Evolutionary conservation across 2,329 filamentous ascomycete species (phyloP).

Genomic region (Phialophora chinensis): DNA sequence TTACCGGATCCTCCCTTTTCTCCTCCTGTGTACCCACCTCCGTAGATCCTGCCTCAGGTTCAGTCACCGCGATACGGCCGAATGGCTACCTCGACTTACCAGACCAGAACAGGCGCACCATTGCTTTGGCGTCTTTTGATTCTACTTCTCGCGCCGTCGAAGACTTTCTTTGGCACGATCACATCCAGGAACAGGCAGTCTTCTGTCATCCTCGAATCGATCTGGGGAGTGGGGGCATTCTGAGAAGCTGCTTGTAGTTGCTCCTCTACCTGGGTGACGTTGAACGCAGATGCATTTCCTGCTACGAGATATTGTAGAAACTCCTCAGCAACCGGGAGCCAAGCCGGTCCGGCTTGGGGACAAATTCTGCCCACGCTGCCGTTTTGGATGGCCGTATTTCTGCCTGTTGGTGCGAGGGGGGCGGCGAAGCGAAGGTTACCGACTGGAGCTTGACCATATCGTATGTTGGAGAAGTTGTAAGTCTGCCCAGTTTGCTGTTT

Average conservation of each 20-base stretch:
- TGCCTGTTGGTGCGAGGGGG: constrained; percentile 51
- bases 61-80: constrained; percentile 2
- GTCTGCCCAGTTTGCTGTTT: constrained; percentile 47
- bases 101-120: constrained; percentile 47
- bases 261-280: constrained; percentile 41
- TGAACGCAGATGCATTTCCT: constrained; percentile 40
- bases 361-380: constrained; percentile 54
- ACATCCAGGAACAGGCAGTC: constrained; percentile 50
- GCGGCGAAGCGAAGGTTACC: constrained; percentile 58
- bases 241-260: constrained; percentile 24
- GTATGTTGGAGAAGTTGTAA: constrained; percentile 64
- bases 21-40: constrained; percentile 54
- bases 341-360: constrained; percentile 54
- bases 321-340: constrained; percentile 46
- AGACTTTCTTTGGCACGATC: constrained; percentile 44
- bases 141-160: constrained; percentile 43
- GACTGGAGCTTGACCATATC: constrained; percentile 61
- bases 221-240: constrained; percentile 42
- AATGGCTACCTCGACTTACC: constrained; percentile 41
- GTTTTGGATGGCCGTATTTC: constrained; percentile 54
- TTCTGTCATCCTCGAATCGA: constrained; percentile 46
- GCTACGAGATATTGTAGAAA: constrained; percentile 45
- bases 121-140: constrained; percentile 45
- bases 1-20: constrained; percentile 46
- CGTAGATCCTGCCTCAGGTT: constrained; percentile 49